Percentiles rank a stretch among this genome's conserved stretches.
Evolutionary conservation across 179 eudicot species (phyloP).

Genomic region (Amaranthus tricolor): DNA sequence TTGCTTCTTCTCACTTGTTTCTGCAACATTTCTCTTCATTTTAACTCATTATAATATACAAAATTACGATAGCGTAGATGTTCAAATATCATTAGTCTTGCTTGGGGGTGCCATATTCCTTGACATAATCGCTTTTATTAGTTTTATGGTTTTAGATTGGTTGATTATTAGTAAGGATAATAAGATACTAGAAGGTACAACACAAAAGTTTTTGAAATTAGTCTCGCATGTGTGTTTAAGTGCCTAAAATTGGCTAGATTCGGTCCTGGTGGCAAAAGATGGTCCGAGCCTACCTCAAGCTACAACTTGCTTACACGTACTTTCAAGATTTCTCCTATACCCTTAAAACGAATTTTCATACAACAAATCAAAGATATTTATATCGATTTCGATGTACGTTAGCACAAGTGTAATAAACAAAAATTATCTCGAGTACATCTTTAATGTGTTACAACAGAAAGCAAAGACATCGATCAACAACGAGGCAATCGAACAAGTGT

Average conservation of each 20-base stretch:
- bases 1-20: background rate
- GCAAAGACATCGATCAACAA: background rate
- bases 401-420: background rate
- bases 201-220: too few species aligned
- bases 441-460: background rate
- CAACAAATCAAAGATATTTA: background rate
- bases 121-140: conserved; percentile 3
- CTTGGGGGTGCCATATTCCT: conserved; percentile 15
- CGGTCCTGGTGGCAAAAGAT: background rate
- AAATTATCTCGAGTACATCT: background rate
- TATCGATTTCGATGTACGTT: background rate
- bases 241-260: too few species aligned
- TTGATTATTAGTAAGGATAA: too few species aligned
- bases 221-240: too few species aligned
- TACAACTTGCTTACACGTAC: conserved; percentile 14
- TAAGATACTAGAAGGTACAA: too few species aligned
- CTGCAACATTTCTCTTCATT: background rate
- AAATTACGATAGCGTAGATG: conserved; percentile 8
- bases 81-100: conserved; percentile 5
- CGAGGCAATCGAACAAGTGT: background rate
- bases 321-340: background rate
- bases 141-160: background rate
- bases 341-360: background rate
- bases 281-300: conserved; percentile 1
- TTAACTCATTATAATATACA: background rate